Base-by-base conservation (phyloP, 2,329 filamentous ascomycete genomes). In the Polychaeton citri region DNA sequence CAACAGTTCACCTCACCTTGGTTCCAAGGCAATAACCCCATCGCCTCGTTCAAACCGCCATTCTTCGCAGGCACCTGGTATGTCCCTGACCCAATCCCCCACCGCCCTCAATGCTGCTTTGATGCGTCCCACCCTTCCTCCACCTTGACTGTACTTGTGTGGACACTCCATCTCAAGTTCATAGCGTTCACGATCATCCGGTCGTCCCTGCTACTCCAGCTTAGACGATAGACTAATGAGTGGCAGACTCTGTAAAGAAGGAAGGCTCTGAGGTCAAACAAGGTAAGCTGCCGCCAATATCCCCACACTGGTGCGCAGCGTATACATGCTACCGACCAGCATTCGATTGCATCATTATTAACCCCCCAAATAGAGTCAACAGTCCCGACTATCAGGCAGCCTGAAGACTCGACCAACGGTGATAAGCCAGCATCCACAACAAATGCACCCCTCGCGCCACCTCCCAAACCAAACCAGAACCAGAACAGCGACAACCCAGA, bases 401-500 rank as follows among this genome's bases (percentile, higher is more conserved):
- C 54, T 19, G 54, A 57, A 34, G 49, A 54, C 21, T 32, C 38
- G 8, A 46, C 42, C 24, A 41, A 32, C 35, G 49, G 50, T 33
- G 50, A 53, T 38, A 44, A 46, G 30, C 41, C 47, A 32, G 55
- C 60, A 46, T 45, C 59, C 17, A 45, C 49, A 38, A 55, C 59
- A 44, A 58, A 64, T 55, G 62, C 61, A 44, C 64, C 65, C 59
- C 59, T 76, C 60, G 54, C 67, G 57, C 64, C 67, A 48, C 66
- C 66, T 40, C 67, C 67, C 20, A 64, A 63, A 43, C 65, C 65
- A 26, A 44, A 40, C n/a, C 55, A 57, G 39, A 46, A 43, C 30
- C 47, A 49, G 35, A 45, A 51, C 43, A 61, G 59, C 43, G 56
- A 60, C 38, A 63, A 63, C 33, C 58, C 58, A 36, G 67, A 69